These are phyloP conservation scores for Daldinia bambusicola DNA, from an alignment of 495 filamentous ascomycete species.

Conservation along the genomic window DNA sequence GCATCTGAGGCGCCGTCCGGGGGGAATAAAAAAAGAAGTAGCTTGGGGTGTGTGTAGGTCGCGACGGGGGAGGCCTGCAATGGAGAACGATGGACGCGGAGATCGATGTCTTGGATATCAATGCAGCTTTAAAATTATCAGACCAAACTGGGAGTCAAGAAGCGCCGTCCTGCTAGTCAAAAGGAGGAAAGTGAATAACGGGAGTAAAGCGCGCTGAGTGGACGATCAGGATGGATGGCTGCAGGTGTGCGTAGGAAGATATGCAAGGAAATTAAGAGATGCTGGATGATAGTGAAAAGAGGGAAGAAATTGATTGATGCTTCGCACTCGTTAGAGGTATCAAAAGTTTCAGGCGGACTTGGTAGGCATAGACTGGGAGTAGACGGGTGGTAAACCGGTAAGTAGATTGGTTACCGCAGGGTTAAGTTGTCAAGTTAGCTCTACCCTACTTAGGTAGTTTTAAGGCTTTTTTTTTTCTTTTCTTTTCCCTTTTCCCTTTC, in stretches of 20 bases:
- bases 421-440: no score
- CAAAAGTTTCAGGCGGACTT: slow-evolving; percentile 48
- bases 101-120: slow-evolving; percentile 44
- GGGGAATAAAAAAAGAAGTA: background rate
- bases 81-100: slow-evolving; percentile 39
- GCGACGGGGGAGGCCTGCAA: slow-evolving; percentile 41
- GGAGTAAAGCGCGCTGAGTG: slow-evolving; percentile 36
- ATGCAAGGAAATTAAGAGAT: slow-evolving; percentile 35
- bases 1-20: slow-evolving; percentile 34
- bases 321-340: slow-evolving; percentile 28
- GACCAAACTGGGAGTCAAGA: slow-evolving; percentile 42
- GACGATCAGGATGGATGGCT: slow-evolving; percentile 33
- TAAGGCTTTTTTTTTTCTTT: no score
- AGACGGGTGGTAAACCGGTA: background rate
- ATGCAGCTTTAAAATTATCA: slow-evolving; percentile 44
- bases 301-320: slow-evolving; percentile 42
- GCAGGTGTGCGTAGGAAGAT: slow-evolving; percentile 33
- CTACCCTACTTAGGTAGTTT: background rate
- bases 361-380: slow-evolving; percentile 8
- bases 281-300: background rate
- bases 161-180: slow-evolving; percentile 44
- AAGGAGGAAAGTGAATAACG: slow-evolving; percentile 30
- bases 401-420: no score
- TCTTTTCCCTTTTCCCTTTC: background rate
- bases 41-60: slow-evolving; percentile 34